phyloP scores from a whole-genome alignment of 768 basidiomycete genomes.

The Tulasnella calospora region DNA sequence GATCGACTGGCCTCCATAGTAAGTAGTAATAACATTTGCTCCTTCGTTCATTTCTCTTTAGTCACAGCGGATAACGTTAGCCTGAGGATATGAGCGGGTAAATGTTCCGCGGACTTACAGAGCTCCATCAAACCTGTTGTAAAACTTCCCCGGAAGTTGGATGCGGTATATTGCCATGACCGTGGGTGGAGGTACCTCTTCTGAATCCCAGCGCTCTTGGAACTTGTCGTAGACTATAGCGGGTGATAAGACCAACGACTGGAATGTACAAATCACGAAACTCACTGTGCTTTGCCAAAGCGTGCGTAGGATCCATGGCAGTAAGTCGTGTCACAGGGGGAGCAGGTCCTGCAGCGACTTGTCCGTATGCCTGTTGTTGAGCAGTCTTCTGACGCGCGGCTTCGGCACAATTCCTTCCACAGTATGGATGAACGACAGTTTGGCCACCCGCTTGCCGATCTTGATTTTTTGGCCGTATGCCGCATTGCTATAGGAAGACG shows the following conservation, averaged over 20 bases:
- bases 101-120: neutral
- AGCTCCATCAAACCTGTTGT: neutral
- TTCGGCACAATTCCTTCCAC: neutral
- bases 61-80: neutral
- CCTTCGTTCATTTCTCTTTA: neutral
- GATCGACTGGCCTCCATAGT: neutral
- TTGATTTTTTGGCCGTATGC: neutral
- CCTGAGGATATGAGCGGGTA: neutral
- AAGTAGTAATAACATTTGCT: neutral
- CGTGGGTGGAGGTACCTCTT: neutral
- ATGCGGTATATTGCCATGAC: neutral
- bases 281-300: neutral
- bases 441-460: neutral
- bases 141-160: neutral
- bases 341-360: neutral
- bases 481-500: neutral
- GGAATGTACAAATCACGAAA: neutral
- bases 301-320: neutral
- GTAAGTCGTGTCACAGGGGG: neutral
- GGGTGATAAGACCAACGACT: neutral
- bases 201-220: neutral
- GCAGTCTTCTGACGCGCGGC: neutral
- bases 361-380: neutral
- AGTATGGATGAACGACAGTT: neutral
- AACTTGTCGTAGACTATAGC: neutral